Percentiles rank a stretch among this genome's conserved stretches.
phyloP scores from a whole-genome alignment of 1,284 basidiomycete species.

The Psilocybe mexicana region DNA sequence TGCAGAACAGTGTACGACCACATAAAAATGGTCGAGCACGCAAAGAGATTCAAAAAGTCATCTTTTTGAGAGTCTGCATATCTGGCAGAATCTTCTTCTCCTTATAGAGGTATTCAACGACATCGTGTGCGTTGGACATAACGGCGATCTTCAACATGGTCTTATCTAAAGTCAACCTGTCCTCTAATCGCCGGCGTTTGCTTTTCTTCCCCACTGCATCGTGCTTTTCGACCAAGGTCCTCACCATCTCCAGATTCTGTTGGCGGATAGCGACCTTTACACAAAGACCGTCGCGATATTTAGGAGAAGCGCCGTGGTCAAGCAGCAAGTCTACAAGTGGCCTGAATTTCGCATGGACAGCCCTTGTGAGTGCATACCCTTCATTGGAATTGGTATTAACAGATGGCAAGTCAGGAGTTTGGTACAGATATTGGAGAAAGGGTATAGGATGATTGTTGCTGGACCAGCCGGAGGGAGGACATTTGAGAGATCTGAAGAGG shows the following conservation, averaged over 20 bases:
- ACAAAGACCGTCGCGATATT: conserved; percentile 57
- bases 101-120: conserved; percentile 69
- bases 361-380: conserved; percentile 78
- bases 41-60: conserved; percentile 25
- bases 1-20: neutral
- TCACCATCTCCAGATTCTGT: conserved; percentile 68
- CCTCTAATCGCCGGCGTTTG: conserved; percentile 57
- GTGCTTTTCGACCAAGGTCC: conserved; percentile 67
- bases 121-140: conserved; percentile 61
- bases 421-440: conserved; percentile 58
- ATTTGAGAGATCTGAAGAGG: conserved; percentile 55
- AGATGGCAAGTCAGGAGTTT: conserved; percentile 37
- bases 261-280: conserved; percentile 75
- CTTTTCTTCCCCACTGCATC: conserved; percentile 24
- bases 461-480: conserved; percentile 35
- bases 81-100: conserved; percentile 80
- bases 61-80: conserved; percentile 60
- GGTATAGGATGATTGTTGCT: conserved; percentile 57
- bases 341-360: conserved; percentile 64
- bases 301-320: conserved; percentile 69
- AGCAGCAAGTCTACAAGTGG: conserved; percentile 73
- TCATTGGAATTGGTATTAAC: conserved; percentile 62
- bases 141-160: conserved; percentile 68
- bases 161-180: conserved; percentile 56
- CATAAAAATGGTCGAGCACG: neutral